These are phyloP conservation scores for Pseudisothecium myosuroides DNA, from an alignment of 225 moss, liverwort and hornwort genomes.

Conservation along the genomic window DNA sequence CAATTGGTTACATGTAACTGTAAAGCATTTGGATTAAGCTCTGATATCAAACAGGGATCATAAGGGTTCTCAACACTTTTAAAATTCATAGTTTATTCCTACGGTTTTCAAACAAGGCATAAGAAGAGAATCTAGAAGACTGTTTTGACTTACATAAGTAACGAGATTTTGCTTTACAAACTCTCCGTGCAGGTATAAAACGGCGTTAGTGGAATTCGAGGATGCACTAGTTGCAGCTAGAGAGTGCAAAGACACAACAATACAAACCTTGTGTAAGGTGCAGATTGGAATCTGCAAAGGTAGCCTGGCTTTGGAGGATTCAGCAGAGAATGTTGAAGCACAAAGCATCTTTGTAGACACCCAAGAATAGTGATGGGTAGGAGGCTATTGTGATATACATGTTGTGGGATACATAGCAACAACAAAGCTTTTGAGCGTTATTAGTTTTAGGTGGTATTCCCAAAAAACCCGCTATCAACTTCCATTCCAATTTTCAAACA, in stretches of 20 bases:
- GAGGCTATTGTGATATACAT: neutral
- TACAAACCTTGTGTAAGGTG: slow-evolving; percentile 69
- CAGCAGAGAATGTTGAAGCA: neutral
- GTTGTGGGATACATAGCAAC: neutral
- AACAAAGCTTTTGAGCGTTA: neutral
- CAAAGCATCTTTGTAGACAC: neutral
- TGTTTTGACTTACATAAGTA: neutral
- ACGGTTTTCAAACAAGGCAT: neutral
- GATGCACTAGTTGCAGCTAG: slow-evolving; percentile 55
- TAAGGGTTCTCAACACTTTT: neutral
- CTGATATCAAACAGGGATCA: neutral
- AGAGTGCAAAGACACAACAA: slow-evolving; percentile 53
- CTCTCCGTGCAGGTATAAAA: slow-evolving; percentile 33
- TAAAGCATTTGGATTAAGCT: neutral
- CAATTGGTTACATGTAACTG: neutral
- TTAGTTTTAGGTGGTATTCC: neutral
- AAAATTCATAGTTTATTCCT: neutral
- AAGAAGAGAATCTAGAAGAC: neutral
- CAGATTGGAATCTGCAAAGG: slow-evolving; percentile 80
- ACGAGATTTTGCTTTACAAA: neutral
- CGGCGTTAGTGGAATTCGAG: slow-evolving; percentile 52
- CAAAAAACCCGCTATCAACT: neutral
- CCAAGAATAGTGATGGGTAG: neutral
- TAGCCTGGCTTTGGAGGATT: slow-evolving; percentile 8
- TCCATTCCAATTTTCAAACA: neutral